Base-by-base conservation (phyloP, 2,329 filamentous ascomycete genomes). In the Cordyceps cateniannulata region DNA sequence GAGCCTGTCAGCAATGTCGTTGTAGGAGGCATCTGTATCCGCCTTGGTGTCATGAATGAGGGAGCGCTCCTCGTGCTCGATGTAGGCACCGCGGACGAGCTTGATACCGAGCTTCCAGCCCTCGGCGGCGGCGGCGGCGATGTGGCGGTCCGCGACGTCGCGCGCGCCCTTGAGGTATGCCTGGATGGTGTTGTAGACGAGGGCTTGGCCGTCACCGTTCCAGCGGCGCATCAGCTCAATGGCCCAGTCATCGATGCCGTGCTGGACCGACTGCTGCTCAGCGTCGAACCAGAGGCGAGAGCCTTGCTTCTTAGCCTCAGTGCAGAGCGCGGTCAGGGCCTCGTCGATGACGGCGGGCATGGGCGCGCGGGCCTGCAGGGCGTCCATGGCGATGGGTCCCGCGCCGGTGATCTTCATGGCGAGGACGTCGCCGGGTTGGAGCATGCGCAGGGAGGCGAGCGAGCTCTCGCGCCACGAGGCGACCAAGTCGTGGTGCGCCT, bases 131-230 rank as follows among this genome's bases (percentile, higher is more conserved):
- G 86, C 86, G 7, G 72, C 66, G 3, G 76, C 73, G 5, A 90
- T 79, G 68, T 90, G 85, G 1, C 68, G 67, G 9, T 78, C 76
- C 1, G 89, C 72, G 1, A 80, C 77, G 3, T 67, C 65, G 0
- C 85, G 80, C 0, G 82, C 80, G 5, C 77, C 76, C 70, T 87
- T 87, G 14, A 88, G 77, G 69, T 90, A 90, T 2, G 85, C 85
- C 71, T 90, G 87, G 71, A 89, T 89, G 0, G 87, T 89, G 63
- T 84, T 84, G 76, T 91, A 93, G 52, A 96, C 78, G 44, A 91
- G 80, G 0, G 87, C 85, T 55, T 79, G 78, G 53, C 81, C 81
- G 0, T 71, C 74, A 65, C 76, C 80, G 74, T 93, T 93, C 76
- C 87, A 90, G 68, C 80, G 82, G 65, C 83, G 81, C 80, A 91